Evolutionary conservation across 805 yeast genomes (phyloP).

Genomic region (Groenewaldozyma tartarivorans): DNA sequence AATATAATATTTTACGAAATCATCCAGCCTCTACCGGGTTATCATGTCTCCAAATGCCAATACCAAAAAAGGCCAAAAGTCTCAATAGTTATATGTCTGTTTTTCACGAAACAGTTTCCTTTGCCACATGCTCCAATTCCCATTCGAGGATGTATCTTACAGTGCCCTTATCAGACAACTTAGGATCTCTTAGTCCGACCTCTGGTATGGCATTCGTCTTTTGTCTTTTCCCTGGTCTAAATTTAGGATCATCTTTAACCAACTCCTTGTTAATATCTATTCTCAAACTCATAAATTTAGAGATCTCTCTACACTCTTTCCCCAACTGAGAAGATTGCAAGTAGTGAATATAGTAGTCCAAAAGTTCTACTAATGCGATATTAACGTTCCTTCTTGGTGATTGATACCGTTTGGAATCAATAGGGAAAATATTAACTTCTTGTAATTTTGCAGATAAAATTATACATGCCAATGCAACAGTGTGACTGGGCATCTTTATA

Average conservation of each 20-base stretch:
- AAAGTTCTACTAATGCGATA: constrained; percentile 46
- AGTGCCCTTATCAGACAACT: constrained; percentile 27
- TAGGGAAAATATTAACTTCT: constrained; percentile 22
- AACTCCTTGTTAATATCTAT: constrained; percentile 33
- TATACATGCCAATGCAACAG: constrained; percentile 60
- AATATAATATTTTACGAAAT: no score
- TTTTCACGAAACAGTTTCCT: constrained; percentile 13
- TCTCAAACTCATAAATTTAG: constrained; percentile 13
- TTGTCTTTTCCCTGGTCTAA: neutral
- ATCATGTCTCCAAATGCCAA: no score
- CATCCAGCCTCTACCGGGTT: no score
- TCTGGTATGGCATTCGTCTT: neutral
- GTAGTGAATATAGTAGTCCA: constrained; percentile 53
- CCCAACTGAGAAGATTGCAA: constrained; percentile 43
- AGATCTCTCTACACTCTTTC: constrained; percentile 15
- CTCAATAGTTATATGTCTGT: no score
- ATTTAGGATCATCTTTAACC: constrained; percentile 31
- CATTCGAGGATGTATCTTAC: constrained; percentile 24
- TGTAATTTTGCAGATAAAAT: constrained; percentile 48
- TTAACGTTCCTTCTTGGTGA: constrained; percentile 24
- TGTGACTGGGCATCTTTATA: constrained; percentile 64
- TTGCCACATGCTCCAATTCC: constrained; percentile 17
- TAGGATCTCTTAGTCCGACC: constrained; percentile 16
- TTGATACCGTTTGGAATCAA: constrained; percentile 21
- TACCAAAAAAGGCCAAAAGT: no score